phyloP scores from a whole-genome alignment of 2,329 filamentous ascomycete species.

The Diatrype stigma region DNA sequence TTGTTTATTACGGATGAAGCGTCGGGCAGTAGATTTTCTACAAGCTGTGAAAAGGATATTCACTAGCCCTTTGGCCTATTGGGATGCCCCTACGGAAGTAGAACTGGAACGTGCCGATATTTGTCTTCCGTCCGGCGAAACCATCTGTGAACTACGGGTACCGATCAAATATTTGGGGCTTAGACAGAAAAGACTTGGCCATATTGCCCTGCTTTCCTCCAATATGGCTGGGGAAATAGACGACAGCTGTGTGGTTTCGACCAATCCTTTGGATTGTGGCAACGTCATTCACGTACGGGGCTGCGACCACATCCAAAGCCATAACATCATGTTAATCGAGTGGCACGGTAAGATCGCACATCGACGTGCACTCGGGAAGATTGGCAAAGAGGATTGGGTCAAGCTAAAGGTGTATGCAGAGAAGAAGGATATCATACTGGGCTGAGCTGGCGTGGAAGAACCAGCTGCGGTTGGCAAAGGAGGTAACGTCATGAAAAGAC shows the following conservation, averaged over 20 bases:
- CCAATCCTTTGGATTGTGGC: background rate
- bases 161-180: background rate
- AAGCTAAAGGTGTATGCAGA: background rate
- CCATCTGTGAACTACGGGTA: background rate
- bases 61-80: background rate
- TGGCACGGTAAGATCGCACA: background rate
- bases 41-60: background rate
- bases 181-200: background rate
- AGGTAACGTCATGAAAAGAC: too few species aligned
- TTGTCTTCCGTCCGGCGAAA: background rate
- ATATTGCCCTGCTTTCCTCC: background rate
- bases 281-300: background rate
- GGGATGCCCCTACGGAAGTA: background rate
- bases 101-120: background rate
- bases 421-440: background rate
- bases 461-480: too few species aligned
- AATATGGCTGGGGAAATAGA: background rate
- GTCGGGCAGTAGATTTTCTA: background rate
- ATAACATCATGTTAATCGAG: constrained; percentile 2
- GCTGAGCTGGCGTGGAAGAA: background rate
- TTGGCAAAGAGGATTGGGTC: background rate
- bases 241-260: background rate
- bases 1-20: background rate
- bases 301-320: background rate
- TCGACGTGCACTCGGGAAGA: background rate